phyloP scores from a whole-genome alignment of 805 yeast genomes.

The Candida andamanensis region DNA sequence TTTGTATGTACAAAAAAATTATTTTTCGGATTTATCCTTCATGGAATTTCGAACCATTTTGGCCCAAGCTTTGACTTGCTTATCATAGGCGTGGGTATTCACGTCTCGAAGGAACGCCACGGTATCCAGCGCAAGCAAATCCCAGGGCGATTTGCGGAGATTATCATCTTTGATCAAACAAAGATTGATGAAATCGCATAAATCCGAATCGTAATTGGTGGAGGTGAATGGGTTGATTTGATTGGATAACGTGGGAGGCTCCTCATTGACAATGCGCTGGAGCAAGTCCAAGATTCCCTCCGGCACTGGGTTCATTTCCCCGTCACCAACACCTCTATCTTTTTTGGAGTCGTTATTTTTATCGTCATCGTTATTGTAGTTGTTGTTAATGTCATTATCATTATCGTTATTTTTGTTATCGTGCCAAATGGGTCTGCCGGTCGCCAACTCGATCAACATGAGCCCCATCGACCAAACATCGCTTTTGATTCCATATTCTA shows the following conservation, averaged over 20 bases:
- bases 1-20: neutral
- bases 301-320: conserved; percentile 36
- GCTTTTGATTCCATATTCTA: conserved; percentile 86
- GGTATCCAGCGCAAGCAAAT: conserved; percentile 38
- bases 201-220: conserved; percentile 34
- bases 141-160: conserved; percentile 69
- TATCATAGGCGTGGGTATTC: conserved; percentile 26
- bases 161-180: conserved; percentile 69
- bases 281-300: conserved; percentile 85
- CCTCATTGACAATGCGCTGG: conserved; percentile 91
- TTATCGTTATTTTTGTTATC: conserved; percentile 34
- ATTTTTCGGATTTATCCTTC: conserved; percentile 7
- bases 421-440: conserved; percentile 77
- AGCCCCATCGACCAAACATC: conserved; percentile 97
- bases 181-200: conserved; percentile 65
- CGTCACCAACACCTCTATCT: no score
- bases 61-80: conserved; percentile 38
- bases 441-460: conserved; percentile 82
- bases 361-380: conserved; percentile 25
- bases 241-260: conserved; percentile 63
- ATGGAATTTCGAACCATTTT: conserved; percentile 26
- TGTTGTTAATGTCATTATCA: conserved; percentile 10
- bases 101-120: conserved; percentile 25
- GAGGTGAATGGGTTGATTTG: conserved; percentile 26
- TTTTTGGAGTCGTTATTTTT: neutral